phyloP scores from a whole-genome alignment of 2,329 filamentous ascomycete species.

The Beauveria medogensis region DNA sequence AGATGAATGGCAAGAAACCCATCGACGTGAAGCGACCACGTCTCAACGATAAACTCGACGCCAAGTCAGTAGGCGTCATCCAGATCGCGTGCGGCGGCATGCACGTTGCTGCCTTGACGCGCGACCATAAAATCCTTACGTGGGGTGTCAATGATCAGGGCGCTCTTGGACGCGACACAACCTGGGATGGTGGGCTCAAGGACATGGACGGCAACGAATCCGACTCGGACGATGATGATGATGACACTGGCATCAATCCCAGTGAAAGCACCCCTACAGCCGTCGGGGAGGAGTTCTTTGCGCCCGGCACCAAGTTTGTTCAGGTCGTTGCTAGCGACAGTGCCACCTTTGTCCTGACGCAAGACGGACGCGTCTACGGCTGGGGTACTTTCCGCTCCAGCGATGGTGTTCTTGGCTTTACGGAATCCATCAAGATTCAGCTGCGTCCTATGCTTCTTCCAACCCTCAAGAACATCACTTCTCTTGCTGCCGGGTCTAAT shows the following conservation, averaged over 20 bases:
- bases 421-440: conserved; percentile 42
- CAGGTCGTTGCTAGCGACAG: conserved; percentile 68
- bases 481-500: conserved; percentile 60
- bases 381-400: conserved; percentile 72
- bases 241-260: conserved; percentile 62
- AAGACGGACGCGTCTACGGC: conserved; percentile 68
- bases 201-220: conserved; percentile 46
- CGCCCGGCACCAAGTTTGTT: conserved; percentile 49
- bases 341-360: conserved; percentile 67
- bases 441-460: conserved; percentile 46
- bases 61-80: conserved; percentile 63
- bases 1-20: conserved; percentile 51
- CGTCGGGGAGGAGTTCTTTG: conserved; percentile 51
- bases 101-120: conserved; percentile 69
- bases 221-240: conserved; percentile 51
- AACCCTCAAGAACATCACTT: conserved; percentile 56
- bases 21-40: conserved; percentile 75
- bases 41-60: conserved; percentile 59
- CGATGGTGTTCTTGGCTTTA: conserved; percentile 59
- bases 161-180: conserved; percentile 67
- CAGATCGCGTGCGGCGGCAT: conserved; percentile 73
- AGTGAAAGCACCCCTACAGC: conserved; percentile 58
- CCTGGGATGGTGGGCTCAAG: conserved; percentile 55
- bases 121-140: conserved; percentile 72
- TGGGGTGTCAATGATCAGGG: conserved; percentile 87